Evolutionary conservation across 192 early-diverging fungal species (phyloP).

Genomic region (Dissophora ornata): DNA sequence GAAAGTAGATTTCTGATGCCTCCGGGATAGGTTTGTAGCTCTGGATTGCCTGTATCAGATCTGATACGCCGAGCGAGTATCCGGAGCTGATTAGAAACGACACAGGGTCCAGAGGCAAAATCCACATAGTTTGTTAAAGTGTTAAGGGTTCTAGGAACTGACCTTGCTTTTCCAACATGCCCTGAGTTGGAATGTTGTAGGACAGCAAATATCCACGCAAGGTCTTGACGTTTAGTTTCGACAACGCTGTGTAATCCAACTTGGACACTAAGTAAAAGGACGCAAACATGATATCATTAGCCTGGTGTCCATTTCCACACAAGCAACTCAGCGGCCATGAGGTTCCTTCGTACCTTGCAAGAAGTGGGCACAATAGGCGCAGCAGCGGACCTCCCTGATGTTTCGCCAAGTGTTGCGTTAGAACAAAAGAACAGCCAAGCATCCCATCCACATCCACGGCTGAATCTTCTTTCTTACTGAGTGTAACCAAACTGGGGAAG

Average conservation of each 20-base stretch:
- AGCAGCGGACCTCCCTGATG: constrained; percentile 50
- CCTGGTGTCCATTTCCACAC: too few species aligned
- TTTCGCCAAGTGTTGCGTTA: not conserved
- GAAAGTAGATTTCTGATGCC: constrained; percentile 38
- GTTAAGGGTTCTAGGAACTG: too few species aligned
- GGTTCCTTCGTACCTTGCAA: constrained; percentile 16
- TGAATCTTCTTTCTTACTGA: constrained; percentile 25
- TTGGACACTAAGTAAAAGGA: constrained; percentile 25
- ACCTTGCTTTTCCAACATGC: constrained; percentile 55
- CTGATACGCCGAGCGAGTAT: too few species aligned
- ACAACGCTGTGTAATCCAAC: constrained; percentile 45
- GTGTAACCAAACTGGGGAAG: constrained; percentile 52
- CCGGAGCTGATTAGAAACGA: too few species aligned
- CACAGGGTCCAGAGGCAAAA: too few species aligned
- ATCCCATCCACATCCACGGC: not conserved
- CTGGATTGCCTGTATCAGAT: constrained; percentile 41
- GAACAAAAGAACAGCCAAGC: not conserved
- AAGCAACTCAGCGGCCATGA: too few species aligned
- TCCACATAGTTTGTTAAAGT: too few species aligned
- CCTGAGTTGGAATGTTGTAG: constrained; percentile 46
- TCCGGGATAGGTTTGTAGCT: constrained; percentile 46
- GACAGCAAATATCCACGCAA: constrained; percentile 43
- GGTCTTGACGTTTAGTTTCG: constrained; percentile 45
- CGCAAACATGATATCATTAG: too few species aligned
- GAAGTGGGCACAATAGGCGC: constrained; percentile 47